Evolutionary conservation across 2,329 filamentous ascomycete genomes (phyloP).

Genomic region (Parastagonospora nodorum): DNA sequence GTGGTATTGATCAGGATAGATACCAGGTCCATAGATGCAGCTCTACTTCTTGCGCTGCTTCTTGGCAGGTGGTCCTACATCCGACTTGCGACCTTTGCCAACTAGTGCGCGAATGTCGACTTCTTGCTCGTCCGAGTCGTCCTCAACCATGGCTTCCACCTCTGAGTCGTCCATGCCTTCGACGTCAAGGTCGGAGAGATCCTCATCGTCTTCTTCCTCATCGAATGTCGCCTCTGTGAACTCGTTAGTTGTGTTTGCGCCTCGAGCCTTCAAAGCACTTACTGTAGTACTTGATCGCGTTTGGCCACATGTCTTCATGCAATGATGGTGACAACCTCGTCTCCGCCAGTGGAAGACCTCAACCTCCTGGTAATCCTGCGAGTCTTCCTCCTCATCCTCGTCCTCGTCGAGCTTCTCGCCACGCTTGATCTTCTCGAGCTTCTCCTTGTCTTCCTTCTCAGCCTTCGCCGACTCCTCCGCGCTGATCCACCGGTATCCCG

Average conservation of each 20-base stretch:
- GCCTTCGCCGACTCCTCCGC: conserved; percentile 73
- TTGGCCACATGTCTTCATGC: conserved; percentile 88
- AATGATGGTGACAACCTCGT: conserved; percentile 78
- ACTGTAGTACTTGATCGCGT: conserved; percentile 91
- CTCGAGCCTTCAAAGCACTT: conserved; percentile 48
- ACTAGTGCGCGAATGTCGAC: conserved; percentile 55
- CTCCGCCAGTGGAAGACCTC: conserved; percentile 90
- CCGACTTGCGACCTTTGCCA: conserved; percentile 53
- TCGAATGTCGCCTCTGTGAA: conserved; percentile 61
- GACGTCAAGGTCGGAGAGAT: conserved; percentile 70
- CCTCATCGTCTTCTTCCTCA: conserved; percentile 55
- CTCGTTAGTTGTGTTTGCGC: conserved; percentile 42
- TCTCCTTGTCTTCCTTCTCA: conserved; percentile 64
- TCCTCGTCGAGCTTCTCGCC: conserved; percentile 47
- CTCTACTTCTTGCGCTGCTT: conserved; percentile 48
- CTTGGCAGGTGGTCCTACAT: conserved; percentile 40
- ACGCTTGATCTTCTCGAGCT: conserved; percentile 53
- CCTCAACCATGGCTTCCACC: conserved; percentile 57
- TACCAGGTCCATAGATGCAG: background rate
- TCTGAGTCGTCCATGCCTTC: conserved; percentile 32
- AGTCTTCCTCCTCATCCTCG: conserved; percentile 61
- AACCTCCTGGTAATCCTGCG: conserved; percentile 68
- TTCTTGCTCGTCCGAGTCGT: conserved; percentile 57
- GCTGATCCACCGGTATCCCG: conserved; percentile 67
- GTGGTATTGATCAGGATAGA: too few species aligned